phyloP scores from a whole-genome alignment of 768 basidiomycete species.

The Rhodosporidiobolus sp. region DNA sequence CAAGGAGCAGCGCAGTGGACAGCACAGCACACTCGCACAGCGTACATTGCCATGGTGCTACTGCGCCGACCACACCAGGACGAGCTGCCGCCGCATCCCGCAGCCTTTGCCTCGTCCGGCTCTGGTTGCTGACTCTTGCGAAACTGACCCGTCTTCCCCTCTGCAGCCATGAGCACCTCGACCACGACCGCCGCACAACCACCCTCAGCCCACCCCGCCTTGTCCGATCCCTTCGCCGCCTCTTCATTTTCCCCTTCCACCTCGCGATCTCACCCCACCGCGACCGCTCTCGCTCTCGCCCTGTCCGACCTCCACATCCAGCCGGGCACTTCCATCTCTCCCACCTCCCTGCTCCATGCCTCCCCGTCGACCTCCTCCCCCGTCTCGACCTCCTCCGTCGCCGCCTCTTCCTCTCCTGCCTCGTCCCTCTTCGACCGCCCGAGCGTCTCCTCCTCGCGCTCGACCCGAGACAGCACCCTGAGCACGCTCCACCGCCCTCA shows the following conservation, averaged over 20 bases:
- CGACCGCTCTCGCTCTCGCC: slow-evolving; percentile 6
- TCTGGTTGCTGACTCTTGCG: no score
- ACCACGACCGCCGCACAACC: no score
- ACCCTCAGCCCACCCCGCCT: neutral
- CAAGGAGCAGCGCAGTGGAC: no score
- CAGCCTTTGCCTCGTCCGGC: no score
- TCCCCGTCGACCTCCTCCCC: neutral
- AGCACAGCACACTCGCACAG: no score
- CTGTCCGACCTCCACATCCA: neutral
- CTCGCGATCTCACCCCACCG: neutral
- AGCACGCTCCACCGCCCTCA: neutral
- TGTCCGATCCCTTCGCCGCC: neutral
- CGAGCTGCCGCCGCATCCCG: no score
- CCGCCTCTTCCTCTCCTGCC: slow-evolving; percentile 2
- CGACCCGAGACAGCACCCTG: slow-evolving; percentile 8
- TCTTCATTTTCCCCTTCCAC: neutral
- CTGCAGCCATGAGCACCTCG: no score
- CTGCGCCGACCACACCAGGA: no score
- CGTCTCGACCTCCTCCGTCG: neutral
- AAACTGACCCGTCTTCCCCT: no score
- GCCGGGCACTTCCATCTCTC: neutral
- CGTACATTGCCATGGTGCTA: no score
- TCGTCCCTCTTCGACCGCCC: slow-evolving; percentile 21
- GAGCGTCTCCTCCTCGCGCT: neutral
- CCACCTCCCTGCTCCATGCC: neutral